These are phyloP conservation scores for Tulasnella sp. DNA, from an alignment of 768 basidiomycete genomes.

Conservation along the genomic window DNA sequence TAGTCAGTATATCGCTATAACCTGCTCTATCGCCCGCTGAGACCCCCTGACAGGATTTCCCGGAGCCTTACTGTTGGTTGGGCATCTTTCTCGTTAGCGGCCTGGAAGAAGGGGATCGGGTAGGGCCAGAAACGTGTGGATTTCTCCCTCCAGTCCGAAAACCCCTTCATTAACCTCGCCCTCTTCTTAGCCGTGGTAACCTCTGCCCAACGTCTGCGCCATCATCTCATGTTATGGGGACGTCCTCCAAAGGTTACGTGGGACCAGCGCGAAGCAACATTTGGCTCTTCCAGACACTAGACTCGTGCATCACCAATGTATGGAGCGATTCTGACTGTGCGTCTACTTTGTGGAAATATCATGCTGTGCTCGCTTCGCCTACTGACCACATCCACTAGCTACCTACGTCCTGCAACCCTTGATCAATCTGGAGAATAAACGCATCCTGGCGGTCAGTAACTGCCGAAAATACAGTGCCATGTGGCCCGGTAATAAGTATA, in stretches of 20 bases:
- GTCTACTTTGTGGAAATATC: background rate
- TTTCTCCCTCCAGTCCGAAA: background rate
- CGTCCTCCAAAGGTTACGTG: background rate
- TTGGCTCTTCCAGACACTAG: background rate
- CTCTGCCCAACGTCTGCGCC: background rate
- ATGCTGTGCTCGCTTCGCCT: background rate
- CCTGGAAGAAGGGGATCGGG: background rate
- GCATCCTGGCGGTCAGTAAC: background rate
- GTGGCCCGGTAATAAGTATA: background rate
- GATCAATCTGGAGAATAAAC: background rate
- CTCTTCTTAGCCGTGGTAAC: background rate
- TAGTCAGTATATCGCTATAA: background rate
- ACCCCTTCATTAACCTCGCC: background rate
- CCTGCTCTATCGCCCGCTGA: background rate
- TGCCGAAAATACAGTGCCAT: background rate
- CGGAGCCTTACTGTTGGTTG: background rate
- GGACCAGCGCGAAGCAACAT: background rate
- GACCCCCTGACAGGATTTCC: background rate
- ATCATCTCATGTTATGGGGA: background rate
- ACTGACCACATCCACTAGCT: background rate
- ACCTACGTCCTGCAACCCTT: background rate
- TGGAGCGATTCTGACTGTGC: background rate
- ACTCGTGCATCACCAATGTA: background rate
- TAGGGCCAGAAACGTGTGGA: background rate
- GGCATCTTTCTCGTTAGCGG: background rate